These are phyloP conservation scores for Nannizziopsis arthrosporioides DNA, from an alignment of 2,329 filamentous ascomycete species.

Conservation along the genomic window DNA sequence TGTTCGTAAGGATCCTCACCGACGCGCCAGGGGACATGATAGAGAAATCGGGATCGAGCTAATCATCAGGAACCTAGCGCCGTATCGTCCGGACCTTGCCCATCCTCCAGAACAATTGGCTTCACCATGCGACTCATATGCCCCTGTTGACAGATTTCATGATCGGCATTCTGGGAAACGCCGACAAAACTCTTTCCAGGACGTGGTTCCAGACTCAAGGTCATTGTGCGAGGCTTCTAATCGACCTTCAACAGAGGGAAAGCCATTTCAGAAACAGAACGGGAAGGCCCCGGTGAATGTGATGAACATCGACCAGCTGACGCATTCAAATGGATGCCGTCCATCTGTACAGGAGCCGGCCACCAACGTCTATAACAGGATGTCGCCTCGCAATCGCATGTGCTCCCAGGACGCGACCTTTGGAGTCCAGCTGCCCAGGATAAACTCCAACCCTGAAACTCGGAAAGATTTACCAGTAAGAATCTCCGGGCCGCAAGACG, in stretches of 20 bases:
- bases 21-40: slow-evolving; percentile 19
- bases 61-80: slow-evolving; percentile 53
- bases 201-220: background rate
- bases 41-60: slow-evolving; percentile 50
- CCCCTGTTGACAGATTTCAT: background rate
- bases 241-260: background rate
- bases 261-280: background rate
- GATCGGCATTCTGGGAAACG: background rate
- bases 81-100: slow-evolving; percentile 55
- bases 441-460: slow-evolving; percentile 1
- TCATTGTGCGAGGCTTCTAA: background rate
- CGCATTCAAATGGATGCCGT: background rate
- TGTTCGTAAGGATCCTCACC: slow-evolving; percentile 27
- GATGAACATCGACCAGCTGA: slow-evolving; percentile 2
- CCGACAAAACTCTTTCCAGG: background rate
- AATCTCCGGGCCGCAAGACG: background rate
- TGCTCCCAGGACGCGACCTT: background rate
- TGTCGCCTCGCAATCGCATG: slow-evolving; percentile 3
- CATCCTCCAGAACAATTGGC: slow-evolving; percentile 16
- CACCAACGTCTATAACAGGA: background rate
- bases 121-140: slow-evolving; percentile 2
- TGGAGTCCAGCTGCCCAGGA: background rate
- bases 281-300: background rate
- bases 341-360: background rate
- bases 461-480: background rate